phyloP scores from a whole-genome alignment of 2,329 filamentous ascomycete species.

The Cladosporium sp. region DNA sequence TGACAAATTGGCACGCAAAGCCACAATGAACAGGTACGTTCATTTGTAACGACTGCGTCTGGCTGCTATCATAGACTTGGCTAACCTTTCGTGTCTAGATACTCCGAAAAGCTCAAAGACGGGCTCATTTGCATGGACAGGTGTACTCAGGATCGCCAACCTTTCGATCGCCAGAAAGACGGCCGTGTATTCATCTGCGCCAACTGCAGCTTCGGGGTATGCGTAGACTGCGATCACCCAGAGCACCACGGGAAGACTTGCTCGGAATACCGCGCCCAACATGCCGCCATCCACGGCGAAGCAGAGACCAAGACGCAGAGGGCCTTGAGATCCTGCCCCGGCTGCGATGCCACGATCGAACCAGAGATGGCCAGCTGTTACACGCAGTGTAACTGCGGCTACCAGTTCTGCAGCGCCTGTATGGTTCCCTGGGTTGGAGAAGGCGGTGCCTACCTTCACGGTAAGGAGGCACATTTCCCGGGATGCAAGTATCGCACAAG shows the following conservation, averaged over 20 bases:
- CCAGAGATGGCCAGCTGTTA: neutral
- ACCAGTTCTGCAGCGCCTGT: constrained; percentile 16
- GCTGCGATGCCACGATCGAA: neutral
- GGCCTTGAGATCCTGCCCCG: neutral
- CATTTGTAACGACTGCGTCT: too few species aligned
- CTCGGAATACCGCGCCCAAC: neutral
- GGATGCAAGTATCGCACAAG: neutral
- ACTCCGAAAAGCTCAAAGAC: neutral
- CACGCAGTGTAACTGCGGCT: constrained; percentile 13
- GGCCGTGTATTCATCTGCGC: constrained; percentile 19
- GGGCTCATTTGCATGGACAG: constrained; percentile 15
- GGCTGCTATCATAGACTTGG: neutral
- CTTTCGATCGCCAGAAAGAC: constrained; percentile 12
- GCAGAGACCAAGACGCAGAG: neutral
- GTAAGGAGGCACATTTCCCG: neutral
- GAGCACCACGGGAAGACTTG: constrained; percentile 14
- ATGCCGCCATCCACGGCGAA: neutral
- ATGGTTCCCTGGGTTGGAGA: constrained; percentile 15
- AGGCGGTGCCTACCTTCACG: constrained; percentile 6
- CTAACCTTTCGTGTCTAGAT: neutral
- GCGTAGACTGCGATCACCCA: constrained; percentile 17
- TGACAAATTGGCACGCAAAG: neutral
- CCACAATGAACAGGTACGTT: neutral
- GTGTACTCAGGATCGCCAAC: constrained; percentile 3
- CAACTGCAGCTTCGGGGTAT: constrained; percentile 10